Conservation (phyloP, 768 basidiomycete genomes). For the Roridomyces roridus region DNA sequence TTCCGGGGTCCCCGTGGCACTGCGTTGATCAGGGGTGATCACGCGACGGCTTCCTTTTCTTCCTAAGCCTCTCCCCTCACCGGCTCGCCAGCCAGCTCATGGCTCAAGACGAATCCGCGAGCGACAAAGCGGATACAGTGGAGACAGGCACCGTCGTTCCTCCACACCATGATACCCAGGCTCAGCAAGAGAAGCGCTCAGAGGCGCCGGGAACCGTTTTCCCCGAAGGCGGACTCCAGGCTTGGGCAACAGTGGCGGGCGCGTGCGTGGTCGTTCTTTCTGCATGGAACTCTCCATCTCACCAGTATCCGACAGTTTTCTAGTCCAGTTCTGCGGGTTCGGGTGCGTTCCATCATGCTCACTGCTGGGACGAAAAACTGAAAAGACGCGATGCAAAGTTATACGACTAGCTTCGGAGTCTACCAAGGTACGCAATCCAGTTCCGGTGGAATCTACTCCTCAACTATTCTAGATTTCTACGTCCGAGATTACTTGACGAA, state of each 20-base stretch:
- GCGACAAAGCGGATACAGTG: too few relatives aligned
- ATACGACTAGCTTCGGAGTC: conserved; percentile 9
- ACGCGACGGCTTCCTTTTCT: too few relatives aligned
- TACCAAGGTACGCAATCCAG: conserved; percentile 11
- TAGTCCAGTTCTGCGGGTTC: conserved; percentile 3
- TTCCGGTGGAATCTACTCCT: too few relatives aligned
- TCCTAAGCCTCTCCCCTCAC: too few relatives aligned
- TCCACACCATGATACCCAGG: too few relatives aligned
- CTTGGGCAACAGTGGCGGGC: conserved; percentile 4
- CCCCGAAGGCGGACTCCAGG: conserved; percentile 2
- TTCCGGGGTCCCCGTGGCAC: too few relatives aligned
- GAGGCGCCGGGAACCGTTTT: too few relatives aligned
- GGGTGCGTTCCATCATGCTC: neutral
- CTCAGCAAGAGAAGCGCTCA: too few relatives aligned
- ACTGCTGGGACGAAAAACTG: neutral
- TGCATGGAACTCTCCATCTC: neutral
- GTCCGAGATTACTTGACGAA: conserved; percentile 2
- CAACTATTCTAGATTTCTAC: conserved; percentile 4
- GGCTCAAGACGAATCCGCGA: too few relatives aligned
- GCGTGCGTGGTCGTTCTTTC: neutral
- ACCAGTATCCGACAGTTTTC: neutral
- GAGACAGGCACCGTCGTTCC: too few relatives aligned
- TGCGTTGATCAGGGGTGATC: too few relatives aligned
- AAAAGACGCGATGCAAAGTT: neutral
- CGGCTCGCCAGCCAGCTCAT: too few relatives aligned